Evolutionary conservation across 1,284 basidiomycete genomes (phyloP).

Genomic region (Microbotryum scabiosae): DNA sequence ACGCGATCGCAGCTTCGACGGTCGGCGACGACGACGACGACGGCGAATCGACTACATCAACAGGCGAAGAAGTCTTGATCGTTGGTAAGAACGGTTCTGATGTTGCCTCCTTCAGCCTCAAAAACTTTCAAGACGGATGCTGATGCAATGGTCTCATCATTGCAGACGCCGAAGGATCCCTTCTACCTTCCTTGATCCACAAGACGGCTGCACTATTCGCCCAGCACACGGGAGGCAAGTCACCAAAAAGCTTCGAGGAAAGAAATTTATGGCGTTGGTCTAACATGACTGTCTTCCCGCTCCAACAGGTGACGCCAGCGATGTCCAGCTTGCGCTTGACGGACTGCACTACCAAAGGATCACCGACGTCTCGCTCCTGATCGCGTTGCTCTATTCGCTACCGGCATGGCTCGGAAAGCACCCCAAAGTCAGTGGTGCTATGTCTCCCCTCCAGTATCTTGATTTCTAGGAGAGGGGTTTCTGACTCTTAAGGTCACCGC

Average conservation of each 20-base stretch:
- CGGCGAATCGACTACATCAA: no score
- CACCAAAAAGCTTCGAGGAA: no score
- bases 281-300: no score
- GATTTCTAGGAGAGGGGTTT: no score
- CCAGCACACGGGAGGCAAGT: slow-evolving; percentile 1
- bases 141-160: neutral
- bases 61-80: slow-evolving; percentile 11
- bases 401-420: slow-evolving; percentile 13
- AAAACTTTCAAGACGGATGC: no score
- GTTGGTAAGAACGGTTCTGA: slow-evolving; percentile 8
- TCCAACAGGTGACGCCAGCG: no score
- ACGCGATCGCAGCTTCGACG: neutral
- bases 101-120: no score
- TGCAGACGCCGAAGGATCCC: slow-evolving; percentile 24
- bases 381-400: slow-evolving; percentile 16
- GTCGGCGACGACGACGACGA: neutral
- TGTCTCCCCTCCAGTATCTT: no score
- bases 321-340: neutral
- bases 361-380: slow-evolving; percentile 17
- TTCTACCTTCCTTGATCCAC: slow-evolving; percentile 12
- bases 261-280: no score
- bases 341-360: slow-evolving; percentile 20
- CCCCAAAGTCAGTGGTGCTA: neutral
- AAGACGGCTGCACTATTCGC: slow-evolving; percentile 7
- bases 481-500: neutral